phyloP scores from a whole-genome alignment of 306 rosid species.

The Fragaria ananassa region DNA sequence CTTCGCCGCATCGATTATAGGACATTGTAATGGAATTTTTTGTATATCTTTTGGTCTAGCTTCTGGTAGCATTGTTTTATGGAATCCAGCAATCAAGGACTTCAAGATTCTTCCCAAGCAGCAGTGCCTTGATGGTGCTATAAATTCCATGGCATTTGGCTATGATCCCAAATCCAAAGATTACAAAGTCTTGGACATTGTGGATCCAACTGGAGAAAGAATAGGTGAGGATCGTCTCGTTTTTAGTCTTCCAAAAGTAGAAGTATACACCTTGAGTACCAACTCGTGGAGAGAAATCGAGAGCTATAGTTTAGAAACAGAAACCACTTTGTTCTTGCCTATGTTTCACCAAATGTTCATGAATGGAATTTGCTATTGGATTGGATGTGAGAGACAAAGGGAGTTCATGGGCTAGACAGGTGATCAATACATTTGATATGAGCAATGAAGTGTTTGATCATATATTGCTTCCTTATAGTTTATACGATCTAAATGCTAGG shows the following conservation, averaged over 20 bases:
- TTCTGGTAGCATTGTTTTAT: not conserved
- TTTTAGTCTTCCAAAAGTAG: not conserved
- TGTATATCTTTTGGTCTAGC: not conserved
- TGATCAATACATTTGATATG: not conserved
- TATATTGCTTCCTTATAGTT: not conserved
- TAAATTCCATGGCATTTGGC: not conserved
- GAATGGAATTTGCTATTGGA: constrained; percentile 13
- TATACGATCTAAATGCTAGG: not conserved
- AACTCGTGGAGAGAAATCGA: not conserved
- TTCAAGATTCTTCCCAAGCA: not conserved
- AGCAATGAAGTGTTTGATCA: not conserved
- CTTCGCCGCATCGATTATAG: not conserved
- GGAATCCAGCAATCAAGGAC: constrained; percentile 2
- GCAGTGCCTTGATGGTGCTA: not conserved
- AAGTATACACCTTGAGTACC: not conserved
- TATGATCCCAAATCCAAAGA: constrained; percentile 8
- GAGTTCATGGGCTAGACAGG: not conserved
- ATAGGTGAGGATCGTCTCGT: not conserved
- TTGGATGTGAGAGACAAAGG: not conserved
- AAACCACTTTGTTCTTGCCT: not conserved
- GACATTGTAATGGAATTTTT: constrained; percentile 3
- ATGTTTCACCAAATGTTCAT: not conserved
- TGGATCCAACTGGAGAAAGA: not conserved
- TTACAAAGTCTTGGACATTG: not conserved
- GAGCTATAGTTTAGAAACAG: not conserved